Evolutionary conservation across 495 filamentous ascomycete genomes (phyloP).

Genomic region (Penicillium roqueforti): DNA sequence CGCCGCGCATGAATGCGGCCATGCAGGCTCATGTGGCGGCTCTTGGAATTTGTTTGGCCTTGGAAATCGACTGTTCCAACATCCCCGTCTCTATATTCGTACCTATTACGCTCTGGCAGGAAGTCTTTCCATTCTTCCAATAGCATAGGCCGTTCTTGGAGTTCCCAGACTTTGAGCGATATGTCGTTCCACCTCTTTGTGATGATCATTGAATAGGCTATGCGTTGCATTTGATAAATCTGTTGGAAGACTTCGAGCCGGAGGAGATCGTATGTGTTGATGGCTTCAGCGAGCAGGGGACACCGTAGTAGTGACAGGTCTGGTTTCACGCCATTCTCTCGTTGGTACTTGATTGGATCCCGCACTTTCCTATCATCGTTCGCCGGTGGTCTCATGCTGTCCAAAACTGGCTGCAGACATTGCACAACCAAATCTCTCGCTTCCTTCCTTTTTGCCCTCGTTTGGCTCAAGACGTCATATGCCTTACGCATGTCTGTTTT

Average conservation of each 20-base stretch:
- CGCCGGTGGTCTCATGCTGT: background rate
- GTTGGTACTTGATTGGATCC: background rate
- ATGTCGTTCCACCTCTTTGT: constrained; percentile 20
- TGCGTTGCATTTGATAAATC: constrained; percentile 15
- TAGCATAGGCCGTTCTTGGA: constrained; percentile 37
- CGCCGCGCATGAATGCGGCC: constrained; percentile 7
- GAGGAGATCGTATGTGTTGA: constrained; percentile 36
- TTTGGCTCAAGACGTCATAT: constrained; percentile 31
- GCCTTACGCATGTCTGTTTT: constrained; percentile 24
- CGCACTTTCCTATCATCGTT: background rate
- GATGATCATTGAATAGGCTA: constrained; percentile 2
- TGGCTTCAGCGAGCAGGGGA: constrained; percentile 31
- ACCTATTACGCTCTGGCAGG: constrained; percentile 30
- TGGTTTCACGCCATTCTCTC: background rate
- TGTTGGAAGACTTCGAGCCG: constrained; percentile 35
- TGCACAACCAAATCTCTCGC: constrained; percentile 27
- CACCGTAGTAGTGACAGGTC: constrained; percentile 20
- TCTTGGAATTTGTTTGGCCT: constrained; percentile 4
- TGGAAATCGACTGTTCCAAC: constrained; percentile 10
- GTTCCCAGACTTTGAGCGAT: constrained; percentile 24
- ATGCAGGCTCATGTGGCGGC: constrained; percentile 1
- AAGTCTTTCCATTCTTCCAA: constrained; percentile 50
- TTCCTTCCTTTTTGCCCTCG: constrained; percentile 22
- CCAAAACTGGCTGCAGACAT: constrained; percentile 20
- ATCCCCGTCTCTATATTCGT: constrained; percentile 12